A percentile compares a stretch with the other conserved stretches of the same genome.
phyloP scores from a whole-genome alignment of 1,139 yeast genomes.

The Lizanozyma gosingica region DNA sequence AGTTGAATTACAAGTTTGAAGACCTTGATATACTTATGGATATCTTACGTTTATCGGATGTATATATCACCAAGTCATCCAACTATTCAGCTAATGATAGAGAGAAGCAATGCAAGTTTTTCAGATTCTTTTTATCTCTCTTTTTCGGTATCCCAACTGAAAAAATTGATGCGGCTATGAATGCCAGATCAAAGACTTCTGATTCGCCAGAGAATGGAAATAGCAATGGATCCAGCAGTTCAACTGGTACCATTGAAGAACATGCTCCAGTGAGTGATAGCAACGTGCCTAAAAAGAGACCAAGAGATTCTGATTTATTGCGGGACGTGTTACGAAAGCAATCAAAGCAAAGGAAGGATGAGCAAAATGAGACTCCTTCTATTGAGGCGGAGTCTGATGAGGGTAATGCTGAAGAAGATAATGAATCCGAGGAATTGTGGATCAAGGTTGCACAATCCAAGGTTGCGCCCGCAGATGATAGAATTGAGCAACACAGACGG shows the following conservation, averaged over 20 bases:
- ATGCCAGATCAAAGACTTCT: constrained; percentile 13
- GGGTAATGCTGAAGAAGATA: constrained; percentile 8
- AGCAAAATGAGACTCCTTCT: constrained; percentile 24
- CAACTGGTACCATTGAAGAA: constrained; percentile 1
- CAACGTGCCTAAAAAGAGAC: constrained; percentile 33
- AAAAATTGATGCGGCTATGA: constrained; percentile 18
- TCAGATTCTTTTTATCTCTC: constrained; percentile 59
- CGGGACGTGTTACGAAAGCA: constrained; percentile 68
- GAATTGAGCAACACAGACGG: constrained; percentile 18
- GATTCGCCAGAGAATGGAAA: constrained; percentile 8
- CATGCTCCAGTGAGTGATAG: constrained; percentile 5
- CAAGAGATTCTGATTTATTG: constrained; percentile 57
- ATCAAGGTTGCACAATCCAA: not conserved
- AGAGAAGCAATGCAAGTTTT: constrained; percentile 63
- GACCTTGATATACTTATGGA: constrained; percentile 70
- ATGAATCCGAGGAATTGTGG: constrained; percentile 4
- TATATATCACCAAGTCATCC: constrained; percentile 61
- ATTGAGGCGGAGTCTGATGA: constrained; percentile 23
- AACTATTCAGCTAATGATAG: constrained; percentile 77
- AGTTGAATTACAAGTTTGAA: constrained; percentile 56
- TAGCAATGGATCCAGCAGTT: constrained; percentile 2
- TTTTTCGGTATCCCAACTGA: constrained; percentile 52
- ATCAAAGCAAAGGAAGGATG: constrained; percentile 40
- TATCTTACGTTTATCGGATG: constrained; percentile 57
- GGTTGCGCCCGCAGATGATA: constrained; percentile 9